Percentiles rank a stretch among this genome's conserved stretches.
Evolutionary conservation across 148 eudicot species (phyloP).

Genomic region (Oxyria digyna): DNA sequence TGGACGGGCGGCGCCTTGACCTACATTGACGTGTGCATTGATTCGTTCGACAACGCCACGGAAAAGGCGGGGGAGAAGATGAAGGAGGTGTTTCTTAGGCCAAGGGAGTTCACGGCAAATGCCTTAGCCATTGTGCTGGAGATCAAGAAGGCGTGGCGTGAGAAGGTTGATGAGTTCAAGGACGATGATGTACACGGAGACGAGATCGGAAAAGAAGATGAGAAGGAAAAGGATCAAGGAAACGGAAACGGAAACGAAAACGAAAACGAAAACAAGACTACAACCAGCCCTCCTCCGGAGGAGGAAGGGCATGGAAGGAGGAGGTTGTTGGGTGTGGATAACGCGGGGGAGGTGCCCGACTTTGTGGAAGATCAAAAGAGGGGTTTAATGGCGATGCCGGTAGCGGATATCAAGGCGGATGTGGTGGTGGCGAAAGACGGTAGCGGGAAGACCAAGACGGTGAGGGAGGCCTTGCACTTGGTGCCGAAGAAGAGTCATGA

Average conservation of each 20-base stretch:
- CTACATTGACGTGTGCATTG: constrained; percentile 44
- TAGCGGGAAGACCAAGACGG: constrained; percentile 10
- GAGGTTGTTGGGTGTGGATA: not conserved
- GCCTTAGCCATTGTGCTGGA: constrained; percentile 33
- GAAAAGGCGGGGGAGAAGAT: constrained; percentile 33
- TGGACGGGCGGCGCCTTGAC: constrained; percentile 51
- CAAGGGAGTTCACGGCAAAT: constrained; percentile 31
- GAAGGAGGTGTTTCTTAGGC: constrained; percentile 23
- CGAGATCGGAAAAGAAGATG: not conserved
- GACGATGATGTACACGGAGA: not conserved
- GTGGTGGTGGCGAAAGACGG: constrained; percentile 13
- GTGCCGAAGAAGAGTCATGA: not conserved
- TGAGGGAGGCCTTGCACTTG: constrained; percentile 5
- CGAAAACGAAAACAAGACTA: not conserved
- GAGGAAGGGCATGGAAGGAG: not conserved
- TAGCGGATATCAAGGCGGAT: constrained; percentile 10
- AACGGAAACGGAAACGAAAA: not conserved
- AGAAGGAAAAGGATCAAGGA: not conserved
- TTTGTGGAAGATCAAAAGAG: not conserved
- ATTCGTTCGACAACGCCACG: constrained; percentile 46
- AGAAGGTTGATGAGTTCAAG: not conserved
- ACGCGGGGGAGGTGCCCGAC: not conserved
- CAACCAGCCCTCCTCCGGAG: not conserved
- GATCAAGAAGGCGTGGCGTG: not conserved
- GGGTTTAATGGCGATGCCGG: not conserved